Base-by-base conservation (phyloP, 352 stramenopile species). In the Phytophthora ramorum region DNA sequence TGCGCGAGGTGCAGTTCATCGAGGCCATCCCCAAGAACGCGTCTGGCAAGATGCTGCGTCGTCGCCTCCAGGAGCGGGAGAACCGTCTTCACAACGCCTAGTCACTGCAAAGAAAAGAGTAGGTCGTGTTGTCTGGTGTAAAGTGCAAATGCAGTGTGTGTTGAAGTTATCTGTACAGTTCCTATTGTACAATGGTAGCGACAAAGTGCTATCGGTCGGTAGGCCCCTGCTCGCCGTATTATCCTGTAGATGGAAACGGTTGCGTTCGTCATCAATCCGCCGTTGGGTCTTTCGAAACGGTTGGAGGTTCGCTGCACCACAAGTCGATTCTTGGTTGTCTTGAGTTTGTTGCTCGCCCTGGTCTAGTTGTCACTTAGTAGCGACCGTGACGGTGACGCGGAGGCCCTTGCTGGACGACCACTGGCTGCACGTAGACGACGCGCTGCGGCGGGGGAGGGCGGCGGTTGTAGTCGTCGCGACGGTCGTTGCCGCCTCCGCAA, bases 21-120 rank as follows among this genome's bases (percentile, higher is more conserved):
- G 88, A 98, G 51, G 65, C 63, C 22, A 96, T 98, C 62, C 92
- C 92, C 7, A 98, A 98, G 66, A 96, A 74, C 26, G 75, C 89
- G 4, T 87, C 83, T 34, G 95, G 93, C 19, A 98, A 98, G 79
- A 97, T 98, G 69, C 71, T 98, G 40, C 81, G 95, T 19, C 76
- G 92, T 17, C 62, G 93, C 19, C 70, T 97, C 32, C 75, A 87
- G 28, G 68, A 76, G 26, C 53, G 66, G 12, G 64, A 81, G 55
- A 83, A 79, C 58, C 57, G 59, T 19, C 38, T 66, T 6, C 69
- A 73, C 44, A 55, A 51, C 32, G 56, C 22, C 3, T 66, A 40
- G 34, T 40, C 14, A n/a, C 34, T 38, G 32, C 32, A 40, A 40
- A 54, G 40, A 46, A 30, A 28, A 7, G 13, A 44, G 14, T 45